Percentiles rank a stretch among this genome's conserved stretches.
phyloP scores from a whole-genome alignment of 2,329 filamentous ascomycete species.

The Fusarium brachygibbosum region DNA sequence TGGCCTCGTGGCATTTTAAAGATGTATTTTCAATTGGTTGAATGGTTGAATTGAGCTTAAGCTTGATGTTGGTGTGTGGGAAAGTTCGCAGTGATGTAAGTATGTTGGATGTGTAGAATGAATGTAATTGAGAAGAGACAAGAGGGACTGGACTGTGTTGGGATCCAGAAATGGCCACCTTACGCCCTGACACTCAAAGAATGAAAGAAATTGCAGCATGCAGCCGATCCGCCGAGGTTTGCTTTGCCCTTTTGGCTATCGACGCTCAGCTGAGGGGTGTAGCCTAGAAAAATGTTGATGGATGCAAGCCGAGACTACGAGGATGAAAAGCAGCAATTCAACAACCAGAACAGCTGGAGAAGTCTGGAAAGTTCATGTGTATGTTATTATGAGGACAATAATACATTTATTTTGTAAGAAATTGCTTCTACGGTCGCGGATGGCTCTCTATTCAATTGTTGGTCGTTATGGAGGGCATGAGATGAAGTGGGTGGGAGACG shows the following conservation, averaged over 20 bases:
- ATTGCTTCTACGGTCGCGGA: constrained; percentile 49
- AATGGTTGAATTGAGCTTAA: constrained; percentile 27
- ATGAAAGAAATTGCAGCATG: constrained; percentile 49
- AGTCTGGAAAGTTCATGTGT: constrained; percentile 43
- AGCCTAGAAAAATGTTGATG: constrained; percentile 38
- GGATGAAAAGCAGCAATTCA: constrained; percentile 35
- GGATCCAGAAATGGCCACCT: constrained; percentile 2
- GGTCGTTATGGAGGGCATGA: constrained; percentile 54
- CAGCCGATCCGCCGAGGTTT: constrained; percentile 47
- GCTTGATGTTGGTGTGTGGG: constrained; percentile 6
- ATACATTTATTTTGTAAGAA: constrained; percentile 22
- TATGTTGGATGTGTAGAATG: not conserved
- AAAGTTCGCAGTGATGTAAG: constrained; percentile 4
- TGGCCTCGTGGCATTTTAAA: constrained; percentile 33
- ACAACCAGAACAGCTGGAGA: constrained; percentile 35
- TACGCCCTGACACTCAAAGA: constrained; percentile 38
- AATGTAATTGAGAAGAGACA: constrained; percentile 32
- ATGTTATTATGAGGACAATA: not conserved
- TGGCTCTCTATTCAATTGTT: constrained; percentile 17
- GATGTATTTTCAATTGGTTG: constrained; percentile 27
- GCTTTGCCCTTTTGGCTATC: constrained; percentile 44
- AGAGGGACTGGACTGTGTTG: constrained; percentile 31
- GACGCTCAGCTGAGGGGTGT: constrained; percentile 45
- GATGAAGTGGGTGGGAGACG: constrained; percentile 59
- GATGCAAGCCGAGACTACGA: constrained; percentile 25